phyloP scores from a whole-genome alignment of 306 rosid genomes.

The Sicyos edulis region DNA sequence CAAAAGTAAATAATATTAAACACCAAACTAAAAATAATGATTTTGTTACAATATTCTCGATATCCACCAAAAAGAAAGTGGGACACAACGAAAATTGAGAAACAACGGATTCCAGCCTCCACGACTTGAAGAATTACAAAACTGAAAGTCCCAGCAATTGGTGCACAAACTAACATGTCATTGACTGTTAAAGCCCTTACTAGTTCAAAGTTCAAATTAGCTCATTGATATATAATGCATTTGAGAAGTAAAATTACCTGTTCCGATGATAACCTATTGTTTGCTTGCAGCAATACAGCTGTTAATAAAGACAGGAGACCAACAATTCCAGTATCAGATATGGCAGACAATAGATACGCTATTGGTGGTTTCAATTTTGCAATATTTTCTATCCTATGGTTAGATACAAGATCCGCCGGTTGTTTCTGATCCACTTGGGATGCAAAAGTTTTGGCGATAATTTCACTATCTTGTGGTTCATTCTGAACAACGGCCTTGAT shows the following conservation, averaged over 20 bases:
- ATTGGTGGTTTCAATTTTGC: slow-evolving; percentile 54
- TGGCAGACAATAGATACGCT: slow-evolving; percentile 64
- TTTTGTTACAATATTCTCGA: not conserved
- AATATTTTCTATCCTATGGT: slow-evolving; percentile 40
- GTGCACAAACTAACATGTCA: not conserved
- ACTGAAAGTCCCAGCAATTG: not conserved
- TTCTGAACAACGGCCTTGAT: slow-evolving; percentile 31
- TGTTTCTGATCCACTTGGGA: slow-evolving; percentile 47
- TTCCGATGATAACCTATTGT: slow-evolving; percentile 81
- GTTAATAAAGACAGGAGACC: slow-evolving; percentile 92
- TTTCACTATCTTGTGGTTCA: slow-evolving; percentile 36
- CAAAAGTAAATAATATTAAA: not conserved
- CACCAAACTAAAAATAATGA: not conserved
- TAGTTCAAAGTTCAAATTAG: not conserved
- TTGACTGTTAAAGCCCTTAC: not conserved
- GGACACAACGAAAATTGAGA: not conserved
- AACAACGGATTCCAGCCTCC: slow-evolving; percentile 3
- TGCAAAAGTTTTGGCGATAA: slow-evolving; percentile 34
- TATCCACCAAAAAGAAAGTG: not conserved
- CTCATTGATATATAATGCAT: slow-evolving; percentile 11
- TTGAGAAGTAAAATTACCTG: slow-evolving; percentile 45
- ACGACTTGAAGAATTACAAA: slow-evolving; percentile 6
- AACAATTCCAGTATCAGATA: slow-evolving; percentile 90
- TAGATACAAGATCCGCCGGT: slow-evolving; percentile 27
- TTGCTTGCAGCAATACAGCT: slow-evolving; percentile 91